Evolutionary conservation across 257 asterid genomes (phyloP).

Genomic region (Salvia hispanica): DNA sequence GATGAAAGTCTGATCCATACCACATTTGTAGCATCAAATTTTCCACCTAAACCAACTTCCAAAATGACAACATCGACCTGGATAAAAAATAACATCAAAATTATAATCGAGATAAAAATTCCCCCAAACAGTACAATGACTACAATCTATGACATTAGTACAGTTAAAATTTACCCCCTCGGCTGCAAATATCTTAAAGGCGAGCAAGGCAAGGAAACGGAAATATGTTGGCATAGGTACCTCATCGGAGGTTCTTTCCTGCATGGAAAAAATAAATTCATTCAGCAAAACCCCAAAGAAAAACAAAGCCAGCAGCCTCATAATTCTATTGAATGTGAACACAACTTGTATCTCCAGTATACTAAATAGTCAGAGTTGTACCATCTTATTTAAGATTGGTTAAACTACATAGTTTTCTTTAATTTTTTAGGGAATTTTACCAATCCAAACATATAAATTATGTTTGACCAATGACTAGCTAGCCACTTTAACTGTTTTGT

Average conservation of each 20-base stretch:
- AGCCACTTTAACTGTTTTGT: neutral
- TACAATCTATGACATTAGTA: neutral
- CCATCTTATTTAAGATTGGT: too few species aligned
- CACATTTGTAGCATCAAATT: constrained; percentile 95
- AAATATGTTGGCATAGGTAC: constrained; percentile 95
- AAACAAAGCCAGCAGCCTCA: constrained; percentile 1
- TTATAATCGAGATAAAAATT: constrained; percentile 9
- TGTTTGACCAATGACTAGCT: neutral
- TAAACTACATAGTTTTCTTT: too few species aligned
- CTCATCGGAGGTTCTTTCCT: constrained; percentile 68
- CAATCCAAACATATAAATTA: neutral
- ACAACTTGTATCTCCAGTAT: too few species aligned
- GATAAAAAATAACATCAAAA: constrained; percentile 28
- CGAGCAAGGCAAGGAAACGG: constrained; percentile 94
- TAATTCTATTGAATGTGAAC: neutral
- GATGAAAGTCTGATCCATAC: constrained; percentile 47
- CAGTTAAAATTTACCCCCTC: constrained; percentile 61
- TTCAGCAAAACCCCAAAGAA: constrained; percentile 5
- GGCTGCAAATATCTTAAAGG: constrained; percentile 89
- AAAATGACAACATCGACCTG: constrained; percentile 96
- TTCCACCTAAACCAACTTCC: constrained; percentile 99
- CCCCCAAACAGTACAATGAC: neutral
- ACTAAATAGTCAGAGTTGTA: too few species aligned
- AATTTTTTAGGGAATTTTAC: too few species aligned
- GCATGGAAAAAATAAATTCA: constrained; percentile 29